Evolutionary conservation across 2,329 filamentous ascomycete genomes (phyloP).

Genomic region (Diplodia sapinea): DNA sequence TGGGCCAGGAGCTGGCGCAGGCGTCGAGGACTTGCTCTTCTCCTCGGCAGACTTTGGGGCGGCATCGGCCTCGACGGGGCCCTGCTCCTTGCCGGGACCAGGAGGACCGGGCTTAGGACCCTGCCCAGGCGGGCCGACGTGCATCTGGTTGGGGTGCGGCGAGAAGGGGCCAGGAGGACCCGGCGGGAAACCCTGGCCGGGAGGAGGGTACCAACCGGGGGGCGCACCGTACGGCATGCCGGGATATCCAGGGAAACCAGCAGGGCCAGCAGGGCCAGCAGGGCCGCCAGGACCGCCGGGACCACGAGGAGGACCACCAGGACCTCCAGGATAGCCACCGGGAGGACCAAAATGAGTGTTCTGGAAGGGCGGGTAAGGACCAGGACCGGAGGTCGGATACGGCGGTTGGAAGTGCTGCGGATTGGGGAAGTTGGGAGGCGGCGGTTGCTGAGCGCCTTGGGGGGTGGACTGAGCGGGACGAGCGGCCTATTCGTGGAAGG

Average conservation of each 20-base stretch:
- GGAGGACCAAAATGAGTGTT: conserved; percentile 57
- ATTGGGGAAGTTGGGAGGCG: conserved; percentile 47
- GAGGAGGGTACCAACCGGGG: conserved; percentile 77
- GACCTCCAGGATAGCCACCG: conserved; percentile 49
- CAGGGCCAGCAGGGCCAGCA: conserved; percentile 44
- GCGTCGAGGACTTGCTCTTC: conserved; percentile 55
- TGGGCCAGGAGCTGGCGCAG: conserved; percentile 49
- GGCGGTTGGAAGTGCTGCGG: conserved; percentile 29
- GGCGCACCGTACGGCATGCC: conserved; percentile 80
- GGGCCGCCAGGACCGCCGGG: conserved; percentile 38
- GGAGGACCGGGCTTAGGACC: conserved; percentile 42
- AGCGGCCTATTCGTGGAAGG: conserved; percentile 19
- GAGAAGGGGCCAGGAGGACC: conserved; percentile 69
- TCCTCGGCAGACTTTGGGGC: conserved; percentile 58
- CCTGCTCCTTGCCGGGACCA: conserved; percentile 39
- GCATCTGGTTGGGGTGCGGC: conserved; percentile 63
- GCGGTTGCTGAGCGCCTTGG: conserved; percentile 42
- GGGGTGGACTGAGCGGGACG: conserved; percentile 36
- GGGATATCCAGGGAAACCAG: conserved; percentile 66
- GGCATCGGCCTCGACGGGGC: conserved; percentile 53
- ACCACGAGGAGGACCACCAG: conserved; percentile 47
- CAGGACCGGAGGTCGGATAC: conserved; percentile 40
- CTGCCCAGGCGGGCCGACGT: conserved; percentile 62
- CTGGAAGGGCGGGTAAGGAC: conserved; percentile 52
- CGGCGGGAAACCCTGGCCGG: conserved; percentile 72